Evolutionary conservation across 176 grass and related monocot species (phyloP), one percentile per base, ranked within the genome.

Genomic region (Raddia guianensis): DNA sequence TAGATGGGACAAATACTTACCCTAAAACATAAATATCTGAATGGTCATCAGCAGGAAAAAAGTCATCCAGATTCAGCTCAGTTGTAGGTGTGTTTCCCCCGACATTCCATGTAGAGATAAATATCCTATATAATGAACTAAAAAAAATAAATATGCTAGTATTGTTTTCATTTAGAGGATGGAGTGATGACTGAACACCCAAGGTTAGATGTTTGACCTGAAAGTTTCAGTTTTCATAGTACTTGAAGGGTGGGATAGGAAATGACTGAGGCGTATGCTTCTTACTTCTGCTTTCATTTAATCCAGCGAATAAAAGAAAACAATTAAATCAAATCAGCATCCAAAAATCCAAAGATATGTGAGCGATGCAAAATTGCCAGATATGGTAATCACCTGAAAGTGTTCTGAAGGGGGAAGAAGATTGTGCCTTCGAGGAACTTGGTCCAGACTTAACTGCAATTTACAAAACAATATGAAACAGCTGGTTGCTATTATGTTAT

Each of bases 21-120:
- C 95, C 95, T 84, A 97, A 83, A 87, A 97, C 89, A 87, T 97
- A 97, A 74, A 97, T 90, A 83, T 97, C 95, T 67, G 86, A 90
- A 69, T 87, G 69, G 57, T 94, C 91, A 57, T 90, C 80, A 68
- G 85, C 82, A 67, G 90, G 95, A 90, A 97, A 88, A 66, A 94
- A 94, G 16, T 94, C 92, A 63, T 90, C 83, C 70, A 94, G 68
- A 72, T 94, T 90, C 80, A 97, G 49, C 33, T 86, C 86, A 47
- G 89, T n/a, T 6, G 86, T 75, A 61, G 95, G 95, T 8, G 91
- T 43, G 59, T 94, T 97, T 81, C 95, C 95, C 62, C 92, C 92
- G 61, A 94, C 95, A 43, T 97, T 97, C 95, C 95, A 97, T 20
- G 95, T 97, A 77, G 95, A 89, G 32, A 94, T 90, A 74, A 97